Percentiles rank a stretch among this genome's conserved stretches.
phyloP scores from a whole-genome alignment of 2,329 filamentous ascomycete genomes.

The Alternaria dauci region DNA sequence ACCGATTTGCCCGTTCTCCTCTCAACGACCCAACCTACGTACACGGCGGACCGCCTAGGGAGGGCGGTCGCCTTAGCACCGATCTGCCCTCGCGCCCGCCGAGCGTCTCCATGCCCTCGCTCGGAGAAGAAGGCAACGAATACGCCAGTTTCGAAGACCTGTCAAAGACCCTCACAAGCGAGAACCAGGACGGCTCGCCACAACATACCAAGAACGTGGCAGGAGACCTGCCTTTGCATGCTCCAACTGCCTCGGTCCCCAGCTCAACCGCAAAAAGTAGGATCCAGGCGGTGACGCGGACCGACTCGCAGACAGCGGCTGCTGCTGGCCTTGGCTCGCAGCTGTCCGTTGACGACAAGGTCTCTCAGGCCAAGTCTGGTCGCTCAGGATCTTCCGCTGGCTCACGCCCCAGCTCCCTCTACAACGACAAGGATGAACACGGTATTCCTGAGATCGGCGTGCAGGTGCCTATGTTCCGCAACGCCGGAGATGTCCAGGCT shows the following conservation, averaged over 20 bases:
- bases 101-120: conserved; percentile 82
- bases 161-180: conserved; percentile 43
- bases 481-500: conserved; percentile 94
- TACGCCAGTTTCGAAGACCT: conserved; percentile 71
- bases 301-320: conserved; percentile 86
- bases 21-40: conserved; percentile 74
- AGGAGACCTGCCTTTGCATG: conserved; percentile 84
- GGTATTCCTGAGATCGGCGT: conserved; percentile 93
- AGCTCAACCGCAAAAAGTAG: conserved; percentile 81
- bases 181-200: conserved; percentile 57
- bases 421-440: conserved; percentile 72
- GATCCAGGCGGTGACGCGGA: conserved; percentile 85
- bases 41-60: conserved; percentile 49
- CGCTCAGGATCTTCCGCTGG: conserved; percentile 47
- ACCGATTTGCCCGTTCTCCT: conserved; percentile 84
- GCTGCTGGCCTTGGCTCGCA: conserved; percentile 82
- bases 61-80: conserved; percentile 44
- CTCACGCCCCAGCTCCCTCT: conserved; percentile 63
- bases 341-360: conserved; percentile 47
- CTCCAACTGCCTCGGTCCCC: conserved; percentile 86
- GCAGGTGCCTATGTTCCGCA: conserved; percentile 90
- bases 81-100: conserved; percentile 67
- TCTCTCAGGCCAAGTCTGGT: conserved; percentile 31
- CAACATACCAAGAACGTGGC: conserved; percentile 80
- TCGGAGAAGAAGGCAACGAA: conserved; percentile 90